Evolutionary conservation across 1,284 basidiomycete species (phyloP).

Genomic region (Fistulinella cinereoalba): DNA sequence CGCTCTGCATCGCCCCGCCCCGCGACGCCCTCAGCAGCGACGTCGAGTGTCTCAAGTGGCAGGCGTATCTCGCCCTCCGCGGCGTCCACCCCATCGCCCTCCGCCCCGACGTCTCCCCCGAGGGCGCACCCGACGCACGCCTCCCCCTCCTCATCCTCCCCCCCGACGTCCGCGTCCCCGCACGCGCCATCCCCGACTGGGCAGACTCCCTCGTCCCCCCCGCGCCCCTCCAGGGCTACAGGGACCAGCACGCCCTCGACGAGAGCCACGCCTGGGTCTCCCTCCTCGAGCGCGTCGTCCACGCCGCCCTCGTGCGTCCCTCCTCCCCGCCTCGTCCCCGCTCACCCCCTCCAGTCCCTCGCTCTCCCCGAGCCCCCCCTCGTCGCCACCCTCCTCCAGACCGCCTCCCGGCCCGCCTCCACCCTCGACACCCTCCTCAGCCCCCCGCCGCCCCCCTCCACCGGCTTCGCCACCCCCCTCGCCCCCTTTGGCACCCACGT

Average conservation of each 20-base stretch:
- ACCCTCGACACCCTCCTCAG: slow-evolving; percentile 46
- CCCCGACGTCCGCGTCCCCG: slow-evolving; percentile 50
- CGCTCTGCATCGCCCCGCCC: slow-evolving; percentile 63
- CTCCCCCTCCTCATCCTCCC: slow-evolving; percentile 65
- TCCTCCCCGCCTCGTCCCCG: neutral
- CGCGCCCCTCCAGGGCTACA: slow-evolving; percentile 62
- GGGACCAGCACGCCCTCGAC: slow-evolving; percentile 52
- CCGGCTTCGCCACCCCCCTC: slow-evolving; percentile 60
- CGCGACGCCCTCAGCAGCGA: slow-evolving; percentile 58
- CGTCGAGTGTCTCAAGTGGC: slow-evolving; percentile 83
- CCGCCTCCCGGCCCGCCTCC: slow-evolving; percentile 29
- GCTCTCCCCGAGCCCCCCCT: slow-evolving; percentile 44
- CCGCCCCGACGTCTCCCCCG: slow-evolving; percentile 62
- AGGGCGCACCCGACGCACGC: slow-evolving; percentile 63
- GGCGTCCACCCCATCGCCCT: slow-evolving; percentile 50
- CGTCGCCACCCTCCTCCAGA: slow-evolving; percentile 39
- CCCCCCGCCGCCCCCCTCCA: slow-evolving; percentile 66
- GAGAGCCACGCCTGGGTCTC: slow-evolving; percentile 79
- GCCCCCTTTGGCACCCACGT: slow-evolving; percentile 59
- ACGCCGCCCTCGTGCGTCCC: slow-evolving; percentile 63
- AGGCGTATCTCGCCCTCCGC: slow-evolving; percentile 74
- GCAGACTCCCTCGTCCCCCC: slow-evolving; percentile 49
- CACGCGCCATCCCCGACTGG: slow-evolving; percentile 69
- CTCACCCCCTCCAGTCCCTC: slow-evolving; percentile 39
- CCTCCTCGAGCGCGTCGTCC: slow-evolving; percentile 69